phyloP scores from a whole-genome alignment of 148 eudicot species.

The Chenopodium album region DNA sequence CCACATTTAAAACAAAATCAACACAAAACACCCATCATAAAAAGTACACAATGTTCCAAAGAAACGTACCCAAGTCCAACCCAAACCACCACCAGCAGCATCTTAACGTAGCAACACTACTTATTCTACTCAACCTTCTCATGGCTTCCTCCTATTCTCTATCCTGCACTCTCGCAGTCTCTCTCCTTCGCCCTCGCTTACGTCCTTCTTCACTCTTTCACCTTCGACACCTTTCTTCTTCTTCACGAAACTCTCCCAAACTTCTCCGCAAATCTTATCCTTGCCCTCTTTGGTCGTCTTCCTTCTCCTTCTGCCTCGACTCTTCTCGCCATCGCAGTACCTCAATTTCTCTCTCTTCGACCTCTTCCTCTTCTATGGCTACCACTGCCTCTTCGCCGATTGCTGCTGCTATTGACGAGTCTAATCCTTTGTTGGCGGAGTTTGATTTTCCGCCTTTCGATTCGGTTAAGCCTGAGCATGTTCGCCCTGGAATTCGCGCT shows the following conservation, averaged over 20 bases:
- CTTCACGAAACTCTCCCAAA: conserved; percentile 22
- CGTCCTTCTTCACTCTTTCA: conserved; percentile 27
- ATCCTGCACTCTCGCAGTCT: conserved; percentile 21
- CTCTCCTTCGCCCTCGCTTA: conserved; percentile 29
- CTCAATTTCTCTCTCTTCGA: conserved; percentile 16
- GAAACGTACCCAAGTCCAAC: neutral
- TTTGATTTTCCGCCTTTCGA: conserved; percentile 92
- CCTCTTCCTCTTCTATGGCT: conserved; percentile 24
- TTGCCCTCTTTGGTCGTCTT: conserved; percentile 84
- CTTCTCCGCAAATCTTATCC: conserved; percentile 38
- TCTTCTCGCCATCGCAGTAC: conserved; percentile 15
- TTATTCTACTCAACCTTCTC: conserved; percentile 19
- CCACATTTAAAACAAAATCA: too few species aligned
- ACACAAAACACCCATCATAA: too few species aligned
- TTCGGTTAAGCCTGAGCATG: conserved; percentile 64
- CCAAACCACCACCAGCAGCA: neutral
- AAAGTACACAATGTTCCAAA: neutral
- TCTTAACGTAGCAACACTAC: neutral
- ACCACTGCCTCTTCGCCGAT: conserved; percentile 24
- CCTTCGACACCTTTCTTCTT: conserved; percentile 19
- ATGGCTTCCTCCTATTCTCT: conserved; percentile 50
- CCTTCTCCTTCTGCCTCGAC: conserved; percentile 61
- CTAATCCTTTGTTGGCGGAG: conserved; percentile 62
- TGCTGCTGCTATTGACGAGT: conserved; percentile 8
- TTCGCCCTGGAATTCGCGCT: conserved; percentile 81